Base-by-base conservation (phyloP, 164 flowering plant genomes). In the Cinnamomum chago region DNA sequence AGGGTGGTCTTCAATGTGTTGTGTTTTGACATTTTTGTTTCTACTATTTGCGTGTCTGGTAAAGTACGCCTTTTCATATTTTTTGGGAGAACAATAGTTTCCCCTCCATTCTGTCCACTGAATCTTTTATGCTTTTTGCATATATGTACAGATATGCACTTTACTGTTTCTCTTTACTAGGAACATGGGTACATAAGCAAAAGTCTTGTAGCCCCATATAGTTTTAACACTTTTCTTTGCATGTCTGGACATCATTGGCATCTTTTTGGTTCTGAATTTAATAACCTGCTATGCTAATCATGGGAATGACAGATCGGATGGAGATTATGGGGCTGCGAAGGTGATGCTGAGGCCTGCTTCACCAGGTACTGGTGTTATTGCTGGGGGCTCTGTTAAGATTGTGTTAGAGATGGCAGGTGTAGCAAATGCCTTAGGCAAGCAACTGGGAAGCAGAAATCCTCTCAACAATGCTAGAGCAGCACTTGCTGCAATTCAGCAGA, bases 281-380 rank as follows among this genome's bases (percentile, higher is more conserved):
- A 40, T 14, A 17, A 0, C 71, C 51, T 71, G 9, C 27, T 71
- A 9, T 33, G 20, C 12, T 28, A 11, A 67, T 71, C 25, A 62
- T 62, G 50, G 27, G 14, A 70, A 60, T 73, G 35, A 72, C 90
- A 95, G 99, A 76, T 71, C 91, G 58, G 97, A 93, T 62, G 99
- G 96, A 70, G 86, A 92, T 62, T 93, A 80, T 75, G 97, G 98
- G 68, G 99, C 98, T 51, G 99, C 99, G 1, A 88, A 79, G 84
- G 99, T 95, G 85, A 95, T 95, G 99, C 92, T 95, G 58, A 84
- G 99, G 75, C 99, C 98, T n/a, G 98, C 98, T 73, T 86, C 93
- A 50, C 97, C 98, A 5, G 99, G 99, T 81, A 92, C 97, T 12
- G 99, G 99, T 62, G 98, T 95, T 47, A 90, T 90, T 82, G 99